Conservation (phyloP, 2,329 filamentous ascomycete species). For the Paraconiothyrium sp. region DNA sequence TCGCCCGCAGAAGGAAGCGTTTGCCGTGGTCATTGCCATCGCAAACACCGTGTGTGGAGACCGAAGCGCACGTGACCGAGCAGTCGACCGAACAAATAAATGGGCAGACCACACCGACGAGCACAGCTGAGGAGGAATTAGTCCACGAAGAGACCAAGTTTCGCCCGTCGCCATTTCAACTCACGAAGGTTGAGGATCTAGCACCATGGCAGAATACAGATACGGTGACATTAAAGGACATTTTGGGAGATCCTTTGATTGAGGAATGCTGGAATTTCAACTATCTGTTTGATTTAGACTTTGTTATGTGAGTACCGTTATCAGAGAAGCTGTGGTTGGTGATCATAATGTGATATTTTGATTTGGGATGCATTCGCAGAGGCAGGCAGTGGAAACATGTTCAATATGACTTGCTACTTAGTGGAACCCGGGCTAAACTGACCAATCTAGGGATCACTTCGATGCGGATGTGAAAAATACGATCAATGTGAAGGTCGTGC, state of each 20-base stretch:
- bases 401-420: background rate
- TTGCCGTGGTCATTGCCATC: slow-evolving; percentile 17
- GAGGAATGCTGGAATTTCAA: slow-evolving; percentile 77
- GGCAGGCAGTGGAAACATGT: no score
- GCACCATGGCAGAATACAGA: slow-evolving; percentile 69
- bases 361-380: no score
- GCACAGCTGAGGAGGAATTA: slow-evolving; percentile 1
- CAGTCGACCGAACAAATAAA: slow-evolving; percentile 26
- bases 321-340: background rate
- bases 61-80: slow-evolving; percentile 23
- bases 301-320: slow-evolving; percentile 59
- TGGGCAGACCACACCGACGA: slow-evolving; percentile 8
- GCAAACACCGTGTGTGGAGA: slow-evolving; percentile 4
- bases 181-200: slow-evolving; percentile 75
- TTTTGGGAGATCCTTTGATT: slow-evolving; percentile 79
- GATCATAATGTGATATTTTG: background rate
- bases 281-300: slow-evolving; percentile 70
- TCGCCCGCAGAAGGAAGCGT: slow-evolving; percentile 23
- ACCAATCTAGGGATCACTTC: slow-evolving; percentile 54
- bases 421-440: slow-evolving; percentile 6
- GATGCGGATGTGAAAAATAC: slow-evolving; percentile 64
- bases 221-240: slow-evolving; percentile 70
- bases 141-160: slow-evolving; percentile 2
- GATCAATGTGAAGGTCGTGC: slow-evolving; percentile 67
- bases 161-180: slow-evolving; percentile 72